Evolutionary conservation across 768 basidiomycete species (phyloP).

Genomic region (Xerocomellus intermedius): DNA sequence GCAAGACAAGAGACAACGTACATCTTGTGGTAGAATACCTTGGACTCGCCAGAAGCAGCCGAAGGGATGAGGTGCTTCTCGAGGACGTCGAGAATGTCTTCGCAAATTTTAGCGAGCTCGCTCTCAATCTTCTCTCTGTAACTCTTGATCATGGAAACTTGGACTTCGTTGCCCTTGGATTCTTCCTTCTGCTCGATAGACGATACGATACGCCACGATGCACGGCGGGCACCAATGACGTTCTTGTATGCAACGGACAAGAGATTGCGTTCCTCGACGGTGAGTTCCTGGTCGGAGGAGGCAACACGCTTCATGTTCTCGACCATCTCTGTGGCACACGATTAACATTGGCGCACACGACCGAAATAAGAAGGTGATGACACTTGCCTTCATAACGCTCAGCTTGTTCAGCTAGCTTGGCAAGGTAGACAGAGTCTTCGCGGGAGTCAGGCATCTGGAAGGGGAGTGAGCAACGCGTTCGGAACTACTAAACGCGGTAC

Average conservation of each 20-base stretch:
- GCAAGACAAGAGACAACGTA: slow-evolving; percentile 37
- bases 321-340: slow-evolving; percentile 74
- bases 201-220: slow-evolving; percentile 97
- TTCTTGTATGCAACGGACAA: slow-evolving; percentile 99
- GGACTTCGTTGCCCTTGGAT: slow-evolving; percentile 94
- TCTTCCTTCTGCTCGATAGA: slow-evolving; percentile 99
- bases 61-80: slow-evolving; percentile 98
- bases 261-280: slow-evolving; percentile 97
- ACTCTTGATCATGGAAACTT: slow-evolving; percentile 96
- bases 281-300: slow-evolving; percentile 96
- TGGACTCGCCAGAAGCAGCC: slow-evolving; percentile 93
- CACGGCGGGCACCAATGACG: slow-evolving; percentile 96
- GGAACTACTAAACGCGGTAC: slow-evolving; percentile 17
- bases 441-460: slow-evolving; percentile 74
- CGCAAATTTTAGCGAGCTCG: slow-evolving; percentile 97
- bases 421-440: slow-evolving; percentile 98
- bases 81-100: slow-evolving; percentile 96
- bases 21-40: slow-evolving; percentile 99
- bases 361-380: slow-evolving; percentile 1
- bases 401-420: slow-evolving; percentile 99
- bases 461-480: slow-evolving; percentile 13
- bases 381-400: slow-evolving; percentile 95
- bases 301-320: slow-evolving; percentile 99
- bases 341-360: slow-evolving; percentile 17
- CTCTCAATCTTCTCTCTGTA: slow-evolving; percentile 98